Base-by-base conservation (phyloP, 805 yeast species). In the Yarrowia deformans region DNA sequence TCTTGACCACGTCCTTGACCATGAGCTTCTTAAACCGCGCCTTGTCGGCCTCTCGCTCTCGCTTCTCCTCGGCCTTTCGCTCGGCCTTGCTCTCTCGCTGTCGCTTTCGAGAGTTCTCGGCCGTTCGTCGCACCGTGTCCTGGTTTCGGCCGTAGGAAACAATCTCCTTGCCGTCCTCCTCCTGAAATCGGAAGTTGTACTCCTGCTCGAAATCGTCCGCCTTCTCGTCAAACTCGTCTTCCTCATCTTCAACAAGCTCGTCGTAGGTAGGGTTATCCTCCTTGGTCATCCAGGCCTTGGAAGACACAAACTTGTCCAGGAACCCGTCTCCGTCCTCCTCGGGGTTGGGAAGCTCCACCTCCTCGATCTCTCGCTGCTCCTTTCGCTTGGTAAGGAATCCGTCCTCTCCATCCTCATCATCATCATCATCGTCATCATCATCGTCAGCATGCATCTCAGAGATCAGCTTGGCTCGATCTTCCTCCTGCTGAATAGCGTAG, bases 111-210 rank as follows among this genome's bases (percentile, higher is more conserved):
- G 90, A 78, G 73, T 88, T 86, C 70, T 88, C 84, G 66, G 87
- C 88, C 23, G 89, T 87, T 76, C 99, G 84, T 81, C 99, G 88
- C 76, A 93, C 83, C 0, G 98, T 92, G 32, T 95, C 97, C 79
- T 93, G 97, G 71, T 77, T 77, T 85, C 99, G 92, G 2, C 98
- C 98, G 81, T 94, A 95, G 18, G 97, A 89, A 19, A 93, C 89
- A 78, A 95, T 91, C 75, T 94, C 97, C 0, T 94, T 91, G 8
- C 97, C 85, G 72, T 88, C 87, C 16, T 97, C 93, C 75, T 93
- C 98, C 79, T 95, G 99, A 77, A 85, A 95, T 77, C 99, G 85
- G 83, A 94, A 94, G 76, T 95, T 95, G 80, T 93, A 94, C 0
- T 97, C 97, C 72, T 87, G 87, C 79, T 95, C 99, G 74, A 91